Base-by-base conservation (phyloP, 805 yeast species). In the Candida dendrica region DNA sequence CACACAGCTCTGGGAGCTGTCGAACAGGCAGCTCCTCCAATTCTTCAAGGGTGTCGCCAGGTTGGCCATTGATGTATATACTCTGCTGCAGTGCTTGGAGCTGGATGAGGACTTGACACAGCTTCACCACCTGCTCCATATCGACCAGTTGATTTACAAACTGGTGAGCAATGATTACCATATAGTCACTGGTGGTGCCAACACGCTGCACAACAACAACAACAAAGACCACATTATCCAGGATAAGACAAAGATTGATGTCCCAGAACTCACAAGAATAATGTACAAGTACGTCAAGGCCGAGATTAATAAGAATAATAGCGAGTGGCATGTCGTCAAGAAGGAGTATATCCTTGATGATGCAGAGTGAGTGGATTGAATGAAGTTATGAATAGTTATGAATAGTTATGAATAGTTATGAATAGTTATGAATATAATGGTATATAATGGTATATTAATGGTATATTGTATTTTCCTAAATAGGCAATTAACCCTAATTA, bases 281-380 rank as follows among this genome's bases (percentile, higher is more conserved):
- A 38, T 42, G 13, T 35, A 36, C 8, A 27, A 18, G 3, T 39
- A 32, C 15, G 35, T 50, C 16, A 35, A 16, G 15, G 33, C 29
- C 13, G 42, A 44, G 32, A 45, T 50, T 31, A 37, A 36, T 33
- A 37, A 41, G 24, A 53, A 47, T 43, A 49, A 51, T 27, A 46
- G 46, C 34, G 59, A 56, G 27, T 56, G 60, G 60, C 56, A 54
- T 34, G 43, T 56, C 11, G 55, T 55, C 15, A 47, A 49, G 34
- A 39, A 42, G 29, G 46, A 49, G 27, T 32, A 32, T 15, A 32
- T 32, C 15, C 19, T 16, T 32, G 30, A 27, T 27, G 30, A 27
- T 11, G 30, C n/a, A n/a, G n/a, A n/a, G n/a, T n/a, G n/a, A n/a
- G n/a, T n/a, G n/a, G n/a, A n/a, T n/a, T n/a, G n/a, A n/a, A n/a